Conservation (phyloP, 1,139 yeast genomes). For the Pichia terricola region DNA sequence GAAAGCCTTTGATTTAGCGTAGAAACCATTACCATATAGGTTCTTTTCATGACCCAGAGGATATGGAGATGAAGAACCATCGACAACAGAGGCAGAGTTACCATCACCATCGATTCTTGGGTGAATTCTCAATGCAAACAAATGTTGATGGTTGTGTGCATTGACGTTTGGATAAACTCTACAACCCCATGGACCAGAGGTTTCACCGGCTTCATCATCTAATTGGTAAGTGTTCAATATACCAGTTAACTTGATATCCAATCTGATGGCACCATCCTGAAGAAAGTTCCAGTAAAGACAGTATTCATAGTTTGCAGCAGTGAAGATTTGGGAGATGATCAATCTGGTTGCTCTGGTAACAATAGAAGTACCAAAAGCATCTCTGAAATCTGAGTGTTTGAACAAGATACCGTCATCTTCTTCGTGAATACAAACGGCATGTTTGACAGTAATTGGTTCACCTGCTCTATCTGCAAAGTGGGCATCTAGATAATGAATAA, state of each 20-base stretch:
- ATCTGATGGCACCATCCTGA: slow-evolving; percentile 75
- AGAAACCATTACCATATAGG: slow-evolving; percentile 67
- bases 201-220: slow-evolving; percentile 54
- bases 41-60: slow-evolving; percentile 60
- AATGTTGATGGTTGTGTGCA: slow-evolving; percentile 81
- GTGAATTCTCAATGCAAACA: slow-evolving; percentile 69
- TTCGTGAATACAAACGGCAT: slow-evolving; percentile 77
- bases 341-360: slow-evolving; percentile 69
- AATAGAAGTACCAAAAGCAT: slow-evolving; percentile 63
- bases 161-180: slow-evolving; percentile 70
- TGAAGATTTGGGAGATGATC: slow-evolving; percentile 68
- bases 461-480: slow-evolving; percentile 60
- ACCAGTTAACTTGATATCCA: slow-evolving; percentile 74
- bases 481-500: slow-evolving; percentile 71
- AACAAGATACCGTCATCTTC: slow-evolving; percentile 72
- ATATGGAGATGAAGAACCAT: slow-evolving; percentile 49
- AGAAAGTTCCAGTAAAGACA: slow-evolving; percentile 75
- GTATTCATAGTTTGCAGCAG: slow-evolving; percentile 81
- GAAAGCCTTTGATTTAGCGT: slow-evolving; percentile 51
- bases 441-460: slow-evolving; percentile 58
- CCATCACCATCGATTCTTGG: slow-evolving; percentile 76
- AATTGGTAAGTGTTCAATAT: slow-evolving; percentile 62
- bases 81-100: slow-evolving; percentile 64
- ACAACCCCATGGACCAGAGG: slow-evolving; percentile 69
- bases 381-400: slow-evolving; percentile 81